Percentiles rank a stretch among this genome's conserved stretches.
Evolutionary conservation across 768 basidiomycete genomes (phyloP).

Genomic region (Ramaria sp.): DNA sequence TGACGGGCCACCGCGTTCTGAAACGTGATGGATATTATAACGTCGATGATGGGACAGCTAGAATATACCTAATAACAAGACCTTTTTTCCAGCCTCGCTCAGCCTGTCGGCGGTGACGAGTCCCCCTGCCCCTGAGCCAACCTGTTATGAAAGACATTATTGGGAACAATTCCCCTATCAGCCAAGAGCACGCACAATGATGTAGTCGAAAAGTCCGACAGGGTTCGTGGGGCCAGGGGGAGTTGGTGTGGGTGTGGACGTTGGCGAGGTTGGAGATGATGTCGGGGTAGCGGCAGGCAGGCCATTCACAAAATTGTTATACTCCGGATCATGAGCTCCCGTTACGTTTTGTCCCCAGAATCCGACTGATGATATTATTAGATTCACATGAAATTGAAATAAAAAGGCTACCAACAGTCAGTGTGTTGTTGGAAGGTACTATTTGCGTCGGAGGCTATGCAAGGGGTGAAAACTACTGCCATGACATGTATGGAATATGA

Average conservation of each 20-base stretch:
- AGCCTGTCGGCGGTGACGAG: constrained; percentile 48
- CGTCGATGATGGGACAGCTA: neutral
- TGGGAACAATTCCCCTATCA: neutral
- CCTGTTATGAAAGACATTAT: neutral
- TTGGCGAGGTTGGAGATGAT: constrained; percentile 18
- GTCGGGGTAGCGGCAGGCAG: constrained; percentile 22
- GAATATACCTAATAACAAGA: constrained; percentile 32
- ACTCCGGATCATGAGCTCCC: constrained; percentile 30
- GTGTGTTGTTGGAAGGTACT: constrained; percentile 46
- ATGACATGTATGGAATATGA: neutral
- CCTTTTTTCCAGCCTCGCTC: constrained; percentile 51
- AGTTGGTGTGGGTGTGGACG: constrained; percentile 20
- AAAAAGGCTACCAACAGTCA: constrained; percentile 33
- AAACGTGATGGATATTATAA: neutral
- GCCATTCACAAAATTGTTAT: constrained; percentile 39
- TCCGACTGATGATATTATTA: constrained; percentile 30
- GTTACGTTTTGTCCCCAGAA: constrained; percentile 46
- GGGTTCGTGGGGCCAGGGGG: constrained; percentile 26
- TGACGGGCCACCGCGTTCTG: constrained; percentile 52
- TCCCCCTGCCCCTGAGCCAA: constrained; percentile 50
- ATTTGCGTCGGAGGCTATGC: constrained; percentile 33
- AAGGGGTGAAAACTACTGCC: neutral
- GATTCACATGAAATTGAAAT: neutral
- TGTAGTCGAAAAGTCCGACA: constrained; percentile 18
- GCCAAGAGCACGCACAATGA: constrained; percentile 19